Evolutionary conservation across 2,329 filamentous ascomycete genomes (phyloP).

Genomic region (Cephalotrichum gorgonifer): DNA sequence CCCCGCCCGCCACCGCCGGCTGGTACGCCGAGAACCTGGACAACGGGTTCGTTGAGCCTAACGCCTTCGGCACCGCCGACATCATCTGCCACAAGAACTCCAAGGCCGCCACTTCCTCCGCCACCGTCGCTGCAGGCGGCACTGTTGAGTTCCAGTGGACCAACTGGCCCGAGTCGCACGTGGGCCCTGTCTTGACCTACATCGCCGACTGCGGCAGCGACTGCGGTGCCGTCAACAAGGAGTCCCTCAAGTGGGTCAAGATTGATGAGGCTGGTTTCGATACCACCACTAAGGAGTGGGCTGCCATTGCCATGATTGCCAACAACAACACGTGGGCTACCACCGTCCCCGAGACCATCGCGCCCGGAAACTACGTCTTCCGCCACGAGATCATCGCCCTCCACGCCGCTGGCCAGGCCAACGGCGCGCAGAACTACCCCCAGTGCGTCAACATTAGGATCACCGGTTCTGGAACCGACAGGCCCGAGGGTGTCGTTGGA

Average conservation of each 20-base stretch:
- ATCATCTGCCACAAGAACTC: slow-evolving; percentile 36
- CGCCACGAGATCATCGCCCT: slow-evolving; percentile 43
- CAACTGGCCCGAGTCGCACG: slow-evolving; percentile 30
- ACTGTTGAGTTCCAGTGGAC: slow-evolving; percentile 29
- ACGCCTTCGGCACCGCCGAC: slow-evolving; percentile 25
- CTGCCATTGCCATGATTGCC: slow-evolving; percentile 28
- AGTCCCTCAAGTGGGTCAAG: slow-evolving; percentile 50
- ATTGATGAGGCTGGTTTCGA: slow-evolving; percentile 46
- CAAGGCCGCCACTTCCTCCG: slow-evolving; percentile 23
- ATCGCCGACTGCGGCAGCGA: slow-evolving; percentile 48
- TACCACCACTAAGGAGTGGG: slow-evolving; percentile 24
- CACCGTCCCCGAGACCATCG: slow-evolving; percentile 20
- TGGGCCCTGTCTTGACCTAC: slow-evolving; percentile 52
- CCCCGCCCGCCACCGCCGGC: slow-evolving; percentile 16
- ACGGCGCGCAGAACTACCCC: slow-evolving; percentile 40
- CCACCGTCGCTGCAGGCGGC: slow-evolving; percentile 26
- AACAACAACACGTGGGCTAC: slow-evolving; percentile 21
- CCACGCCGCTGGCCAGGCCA: slow-evolving; percentile 28
- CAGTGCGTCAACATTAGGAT: slow-evolving; percentile 39
- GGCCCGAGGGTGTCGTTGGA: slow-evolving; percentile 18
- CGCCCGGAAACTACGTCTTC: slow-evolving; percentile 32
- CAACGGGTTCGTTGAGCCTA: slow-evolving; percentile 38
- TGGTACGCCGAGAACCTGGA: slow-evolving; percentile 32
- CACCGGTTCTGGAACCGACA: slow-evolving; percentile 25
- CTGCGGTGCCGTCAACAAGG: slow-evolving; percentile 43